Percentiles rank a stretch among this genome's conserved stretches.
These are phyloP conservation scores for Lithospermum erythrorhizon DNA, from an alignment of 257 asterid species.

Conservation along the genomic window DNA sequence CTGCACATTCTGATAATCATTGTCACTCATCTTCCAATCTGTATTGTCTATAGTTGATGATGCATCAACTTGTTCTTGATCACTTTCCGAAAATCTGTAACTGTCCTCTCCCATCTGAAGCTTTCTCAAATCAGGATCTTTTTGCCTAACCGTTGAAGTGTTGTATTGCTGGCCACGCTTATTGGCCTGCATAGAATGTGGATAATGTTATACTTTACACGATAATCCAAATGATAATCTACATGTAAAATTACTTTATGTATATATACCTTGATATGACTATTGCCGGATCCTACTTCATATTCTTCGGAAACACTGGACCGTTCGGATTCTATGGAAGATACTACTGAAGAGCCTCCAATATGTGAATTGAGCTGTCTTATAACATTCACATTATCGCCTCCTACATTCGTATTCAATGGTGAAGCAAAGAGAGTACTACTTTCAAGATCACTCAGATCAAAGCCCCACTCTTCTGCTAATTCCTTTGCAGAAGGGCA, in stretches of 20 bases:
- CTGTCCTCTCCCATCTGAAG: constrained; percentile 39
- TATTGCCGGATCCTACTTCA: constrained; percentile 21
- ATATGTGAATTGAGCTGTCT: constrained; percentile 8
- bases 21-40: neutral
- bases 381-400: constrained; percentile 2
- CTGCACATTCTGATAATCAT: constrained; percentile 14
- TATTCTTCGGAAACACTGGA: constrained; percentile 15
- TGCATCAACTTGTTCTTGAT: constrained; percentile 19
- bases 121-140: constrained; percentile 49
- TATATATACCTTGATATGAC: constrained; percentile 26
- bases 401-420: constrained; percentile 5
- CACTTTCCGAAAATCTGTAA: constrained; percentile 15
- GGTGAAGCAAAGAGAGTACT: constrained; percentile 7
- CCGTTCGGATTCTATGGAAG: constrained; percentile 4
- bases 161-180: constrained; percentile 14
- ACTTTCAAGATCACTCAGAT: constrained; percentile 25
- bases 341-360: constrained; percentile 15
- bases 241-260: neutral
- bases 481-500: constrained; percentile 77
- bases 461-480: constrained; percentile 60
- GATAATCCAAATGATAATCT: neutral
- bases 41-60: constrained; percentile 17
- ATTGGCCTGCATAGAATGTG: constrained; percentile 1
- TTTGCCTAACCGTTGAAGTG: constrained; percentile 38
- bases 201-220: too few species aligned